phyloP scores from a whole-genome alignment of 768 basidiomycete genomes.

The Xerocomellus intermedius region DNA sequence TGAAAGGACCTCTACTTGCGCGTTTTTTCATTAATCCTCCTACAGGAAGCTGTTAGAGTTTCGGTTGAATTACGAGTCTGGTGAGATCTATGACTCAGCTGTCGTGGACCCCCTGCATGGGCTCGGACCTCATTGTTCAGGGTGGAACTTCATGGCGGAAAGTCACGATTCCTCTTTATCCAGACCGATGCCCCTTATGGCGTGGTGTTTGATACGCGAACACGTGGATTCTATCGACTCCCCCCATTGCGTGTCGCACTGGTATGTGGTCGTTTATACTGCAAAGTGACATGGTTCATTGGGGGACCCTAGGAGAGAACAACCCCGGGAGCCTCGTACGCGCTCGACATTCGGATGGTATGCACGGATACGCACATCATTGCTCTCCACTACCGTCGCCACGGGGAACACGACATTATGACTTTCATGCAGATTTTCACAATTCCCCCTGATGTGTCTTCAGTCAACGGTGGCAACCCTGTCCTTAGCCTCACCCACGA shows the following conservation, averaged over 20 bases:
- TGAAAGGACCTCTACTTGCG: no score
- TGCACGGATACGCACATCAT: not conserved
- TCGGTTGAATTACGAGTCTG: not conserved
- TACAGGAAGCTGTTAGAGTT: not conserved
- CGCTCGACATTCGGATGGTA: not conserved
- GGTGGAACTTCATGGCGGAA: not conserved
- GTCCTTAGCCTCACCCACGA: not conserved
- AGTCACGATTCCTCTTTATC: not conserved
- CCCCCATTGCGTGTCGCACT: not conserved
- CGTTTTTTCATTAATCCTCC: not conserved
- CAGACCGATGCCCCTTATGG: rapidly evolving
- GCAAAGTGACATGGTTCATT: not conserved
- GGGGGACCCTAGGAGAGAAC: not conserved
- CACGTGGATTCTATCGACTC: not conserved
- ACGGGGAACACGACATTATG: no score
- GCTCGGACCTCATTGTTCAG: rapidly evolving
- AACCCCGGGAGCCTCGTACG: no score
- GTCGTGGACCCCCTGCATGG: not conserved
- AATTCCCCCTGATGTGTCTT: not conserved
- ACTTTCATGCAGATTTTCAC: not conserved
- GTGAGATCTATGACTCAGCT: not conserved
- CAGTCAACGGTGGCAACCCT: not conserved
- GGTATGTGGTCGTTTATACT: not conserved
- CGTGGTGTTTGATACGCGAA: constrained; percentile 1
- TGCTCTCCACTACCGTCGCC: not conserved